Base-by-base conservation (phyloP, 2,329 filamentous ascomycete genomes). In the Pseudomassariella vexata region DNA sequence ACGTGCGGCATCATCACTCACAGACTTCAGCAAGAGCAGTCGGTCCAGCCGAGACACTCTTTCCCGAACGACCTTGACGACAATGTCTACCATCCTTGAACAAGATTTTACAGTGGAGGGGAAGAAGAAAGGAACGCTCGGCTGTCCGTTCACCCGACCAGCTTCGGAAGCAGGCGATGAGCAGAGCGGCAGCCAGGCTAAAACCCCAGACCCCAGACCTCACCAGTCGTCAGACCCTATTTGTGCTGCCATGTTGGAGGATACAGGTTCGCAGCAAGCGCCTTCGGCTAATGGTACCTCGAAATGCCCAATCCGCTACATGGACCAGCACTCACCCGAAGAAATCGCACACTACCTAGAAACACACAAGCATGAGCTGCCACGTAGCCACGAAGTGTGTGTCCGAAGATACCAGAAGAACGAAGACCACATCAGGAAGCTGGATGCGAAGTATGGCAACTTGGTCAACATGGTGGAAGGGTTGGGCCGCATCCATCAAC, bases 401-500 rank as follows among this genome's bases (percentile, higher is more conserved):
- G 79, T 96, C 39, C 81, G 85, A 50, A 77, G 89, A 36, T 95
- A 95, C 54, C 86, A 94, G 60, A 82, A 78, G 57, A 90, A 89
- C 50, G 82, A 90, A 47, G 76, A 84, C 41, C 85, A 89, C 50
- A 85, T 94, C 51, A 79, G 79, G 44, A 85, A 94, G 59, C 69
- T 96, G 34, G 90, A 96, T 56, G 86, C 86, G 41, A 96, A 95
- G 57, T 96, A 95, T 55, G 88, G 87, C 43, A 90, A 82, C 54
- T 66, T 95, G 25, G 87, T 86, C 46, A 94, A 78, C 60, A 95
- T 96, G 90, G 94, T 96, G 39, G 82, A 92, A 55, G 87, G 87
- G 7, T 67, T 96, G 23, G 85, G 88, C 29, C 76, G 82, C 42
- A 86, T 94, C 47, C 90, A 96, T 53, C 84, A 92, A 53, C 81